Base-by-base conservation (phyloP, 768 basidiomycete genomes). In the Kwoniella heveanensis region DNA sequence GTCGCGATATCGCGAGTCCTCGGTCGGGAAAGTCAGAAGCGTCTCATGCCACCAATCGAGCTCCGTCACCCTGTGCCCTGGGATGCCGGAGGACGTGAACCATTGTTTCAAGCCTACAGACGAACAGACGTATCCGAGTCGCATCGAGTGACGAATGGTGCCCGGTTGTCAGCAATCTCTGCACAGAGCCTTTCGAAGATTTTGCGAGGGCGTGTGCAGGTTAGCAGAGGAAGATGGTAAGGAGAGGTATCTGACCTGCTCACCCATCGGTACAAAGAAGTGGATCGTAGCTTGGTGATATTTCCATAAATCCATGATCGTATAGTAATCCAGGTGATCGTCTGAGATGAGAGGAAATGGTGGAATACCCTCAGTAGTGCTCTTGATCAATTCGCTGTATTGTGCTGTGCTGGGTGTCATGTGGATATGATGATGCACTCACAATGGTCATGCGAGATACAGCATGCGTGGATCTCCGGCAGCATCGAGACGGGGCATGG, bases 381-480 rank as follows among this genome's bases (percentile, higher is more conserved):
- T n/a, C n/a, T 32, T 32, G 32, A 13, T 19, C 24, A 19, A 60
- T n/a, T n/a, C n/a, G n/a, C n/a, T n/a, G n/a, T n/a, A n/a, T n/a
- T n/a, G n/a, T n/a, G n/a, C n/a, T n/a, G n/a, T n/a, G n/a, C n/a
- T n/a, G n/a, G n/a, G n/a, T n/a, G n/a, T n/a, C n/a, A n/a, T n/a
- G n/a, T n/a, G n/a, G n/a, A n/a, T n/a, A 15, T 27, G 25, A n/a
- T 19, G 27, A 36, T 32, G 9, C 19, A 64, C 77, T 62, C 62
- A 79, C 78, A 79, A 54, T 79, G 78, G 64, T 79, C 77, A 55
- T 79, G 78, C 12, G 77, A 78, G 26, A 79, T 79, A 51, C 69
- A 76, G 53, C 68, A 72, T 25, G 75, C 57, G 44, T 79, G 78
- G 19, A 79, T 68, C n/a, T 71, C 67, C 7, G 78, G 78, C 24